Conservation (phyloP, 352 stramenopile species). For the Halophytophthora batemanensis region DNA sequence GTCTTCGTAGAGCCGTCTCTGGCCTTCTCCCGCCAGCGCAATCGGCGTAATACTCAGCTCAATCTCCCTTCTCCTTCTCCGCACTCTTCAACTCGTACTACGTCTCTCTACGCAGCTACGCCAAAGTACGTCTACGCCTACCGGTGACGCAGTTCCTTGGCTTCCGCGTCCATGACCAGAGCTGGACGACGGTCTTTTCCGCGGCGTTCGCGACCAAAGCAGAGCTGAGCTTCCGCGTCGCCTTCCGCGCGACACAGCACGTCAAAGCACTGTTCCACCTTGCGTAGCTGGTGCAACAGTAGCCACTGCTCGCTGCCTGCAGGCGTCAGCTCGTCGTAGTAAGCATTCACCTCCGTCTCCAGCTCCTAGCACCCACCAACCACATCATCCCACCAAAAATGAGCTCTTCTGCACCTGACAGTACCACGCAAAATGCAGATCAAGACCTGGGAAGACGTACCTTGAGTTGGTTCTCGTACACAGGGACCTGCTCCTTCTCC, state of each 20-base stretch:
- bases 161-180: conserved; percentile 59
- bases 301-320: conserved; percentile 42
- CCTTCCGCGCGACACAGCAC: conserved; percentile 36
- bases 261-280: conserved; percentile 66
- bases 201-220: conserved; percentile 59
- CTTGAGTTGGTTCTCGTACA: conserved; percentile 66
- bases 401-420: neutral
- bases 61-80: conserved; percentile 2
- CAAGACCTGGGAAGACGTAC: conserved; percentile 21
- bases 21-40: conserved; percentile 1
- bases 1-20: conserved; percentile 43
- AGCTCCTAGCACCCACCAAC: conserved; percentile 40
- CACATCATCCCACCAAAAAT: conserved; percentile 1
- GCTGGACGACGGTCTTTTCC: conserved; percentile 70
- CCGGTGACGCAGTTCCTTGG: conserved; percentile 59
- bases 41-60: conserved; percentile 3
- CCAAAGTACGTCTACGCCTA: conserved; percentile 15
- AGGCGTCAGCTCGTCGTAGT: conserved; percentile 58
- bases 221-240: conserved; percentile 29
- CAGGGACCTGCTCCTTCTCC: conserved; percentile 28
- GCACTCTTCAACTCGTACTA: neutral
- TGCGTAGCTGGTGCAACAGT: conserved; percentile 70
- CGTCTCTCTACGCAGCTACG: neutral
- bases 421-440: neutral
- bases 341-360: conserved; percentile 74